Conservation (phyloP, 164 flowering plant species). For the Annona cherimola region DNA sequence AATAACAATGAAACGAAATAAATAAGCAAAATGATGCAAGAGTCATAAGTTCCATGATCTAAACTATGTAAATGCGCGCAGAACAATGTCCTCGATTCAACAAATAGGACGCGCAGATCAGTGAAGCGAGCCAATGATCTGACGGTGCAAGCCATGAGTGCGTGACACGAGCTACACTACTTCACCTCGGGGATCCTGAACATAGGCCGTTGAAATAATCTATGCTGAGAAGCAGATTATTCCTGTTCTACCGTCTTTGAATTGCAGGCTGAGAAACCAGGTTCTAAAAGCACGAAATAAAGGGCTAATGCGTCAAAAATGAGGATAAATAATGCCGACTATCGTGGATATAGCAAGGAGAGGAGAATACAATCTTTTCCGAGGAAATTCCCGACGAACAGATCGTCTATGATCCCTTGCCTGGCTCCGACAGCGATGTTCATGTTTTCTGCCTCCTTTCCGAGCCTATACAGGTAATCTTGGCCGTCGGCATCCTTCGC, state of each 20-base stretch:
- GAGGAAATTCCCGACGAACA: slow-evolving; percentile 79
- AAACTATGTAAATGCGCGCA: neutral
- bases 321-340: neutral
- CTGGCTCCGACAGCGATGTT: slow-evolving; percentile 82
- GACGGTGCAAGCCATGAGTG: too few species aligned
- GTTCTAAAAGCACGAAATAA: neutral
- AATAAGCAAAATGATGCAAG: neutral
- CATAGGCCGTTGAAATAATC: too few species aligned
- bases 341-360: neutral
- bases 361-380: slow-evolving; percentile 62
- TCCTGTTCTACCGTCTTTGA: too few species aligned
- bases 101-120: too few species aligned
- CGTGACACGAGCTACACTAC: too few species aligned
- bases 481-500: slow-evolving; percentile 71
- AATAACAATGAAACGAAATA: neutral
- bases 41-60: neutral
- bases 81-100: neutral
- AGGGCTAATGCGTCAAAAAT: neutral
- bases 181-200: too few species aligned
- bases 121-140: too few species aligned
- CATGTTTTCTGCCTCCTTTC: slow-evolving; percentile 82
- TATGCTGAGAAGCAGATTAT: too few species aligned
- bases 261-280: too few species aligned
- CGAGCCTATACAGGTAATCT: slow-evolving; percentile 80
- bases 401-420: slow-evolving; percentile 79